Evolutionary conservation across 164 flowering plant genomes (phyloP).

Genomic region (Dillenia suffruticosa): DNA sequence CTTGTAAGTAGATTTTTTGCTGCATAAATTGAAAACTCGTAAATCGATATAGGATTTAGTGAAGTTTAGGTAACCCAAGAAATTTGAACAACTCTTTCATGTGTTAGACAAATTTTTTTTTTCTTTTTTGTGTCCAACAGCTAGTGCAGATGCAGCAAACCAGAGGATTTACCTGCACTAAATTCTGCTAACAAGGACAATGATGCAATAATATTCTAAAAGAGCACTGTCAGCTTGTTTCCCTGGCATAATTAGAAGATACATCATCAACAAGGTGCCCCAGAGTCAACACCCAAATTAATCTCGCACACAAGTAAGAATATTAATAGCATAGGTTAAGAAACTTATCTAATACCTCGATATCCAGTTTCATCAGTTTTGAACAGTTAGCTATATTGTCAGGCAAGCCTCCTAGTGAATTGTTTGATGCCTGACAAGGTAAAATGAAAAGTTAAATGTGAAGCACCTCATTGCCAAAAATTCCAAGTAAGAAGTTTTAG

Average conservation of each 20-base stretch:
- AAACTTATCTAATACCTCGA: slow-evolving; percentile 58
- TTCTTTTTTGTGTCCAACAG: no score
- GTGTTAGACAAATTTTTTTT: no score
- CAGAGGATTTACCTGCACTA: slow-evolving; percentile 60
- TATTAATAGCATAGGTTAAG: background rate
- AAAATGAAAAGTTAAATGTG: slow-evolving; percentile 7
- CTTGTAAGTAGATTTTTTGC: slow-evolving; percentile 71
- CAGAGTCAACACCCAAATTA: background rate
- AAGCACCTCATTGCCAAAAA: no score
- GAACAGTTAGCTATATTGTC: slow-evolving; percentile 68
- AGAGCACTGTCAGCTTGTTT: slow-evolving; percentile 59
- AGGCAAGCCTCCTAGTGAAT: slow-evolving; percentile 63
- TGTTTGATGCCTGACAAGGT: slow-evolving; percentile 76
- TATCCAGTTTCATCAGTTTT: slow-evolving; percentile 69
- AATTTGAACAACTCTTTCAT: no score
- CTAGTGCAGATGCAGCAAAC: background rate
- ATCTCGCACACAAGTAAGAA: no score
- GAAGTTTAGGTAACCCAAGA: background rate
- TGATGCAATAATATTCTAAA: slow-evolving; percentile 52
- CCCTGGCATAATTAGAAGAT: slow-evolving; percentile 46
- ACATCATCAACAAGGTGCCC: slow-evolving; percentile 5
- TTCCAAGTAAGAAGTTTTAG: no score
- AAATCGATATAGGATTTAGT: background rate
- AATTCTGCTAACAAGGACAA: slow-evolving; percentile 85
- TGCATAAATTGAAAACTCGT: slow-evolving; percentile 22